A percentile compares a stretch with the other conserved stretches of the same genome.
Conservation (phyloP, 371 early-diverging fungal genomes). For the Choanephora cucurbitarum region DNA sequence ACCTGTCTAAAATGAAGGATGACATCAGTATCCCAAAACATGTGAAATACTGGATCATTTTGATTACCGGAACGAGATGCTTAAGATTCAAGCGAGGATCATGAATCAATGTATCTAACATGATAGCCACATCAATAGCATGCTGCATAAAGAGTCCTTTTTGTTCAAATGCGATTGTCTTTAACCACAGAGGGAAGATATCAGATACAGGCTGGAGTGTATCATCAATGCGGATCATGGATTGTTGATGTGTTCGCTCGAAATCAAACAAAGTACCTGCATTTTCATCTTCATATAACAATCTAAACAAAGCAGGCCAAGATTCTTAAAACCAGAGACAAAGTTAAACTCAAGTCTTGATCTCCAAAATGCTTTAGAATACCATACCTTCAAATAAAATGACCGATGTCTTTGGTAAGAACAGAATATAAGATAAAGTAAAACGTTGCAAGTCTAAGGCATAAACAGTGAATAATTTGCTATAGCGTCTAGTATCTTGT, state of each 20-base stretch:
- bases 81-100: conserved; percentile 31
- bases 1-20: too few relatives aligned
- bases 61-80: conserved; percentile 43
- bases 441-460: conserved; percentile 24
- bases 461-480: not conserved
- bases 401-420: conserved; percentile 33
- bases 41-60: too few relatives aligned
- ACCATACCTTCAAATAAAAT: conserved; percentile 25
- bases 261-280: conserved; percentile 35
- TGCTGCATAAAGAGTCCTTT: conserved; percentile 44
- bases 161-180: conserved; percentile 36
- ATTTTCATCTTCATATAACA: conserved; percentile 21
- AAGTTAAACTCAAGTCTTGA: too few relatives aligned
- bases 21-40: too few relatives aligned
- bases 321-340: conserved; percentile 22
- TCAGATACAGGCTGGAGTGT: conserved; percentile 11
- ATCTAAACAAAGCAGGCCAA: conserved; percentile 32
- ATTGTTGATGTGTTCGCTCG: conserved; percentile 20
- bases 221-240: conserved; percentile 22
- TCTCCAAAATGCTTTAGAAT: not conserved
- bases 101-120: conserved; percentile 43
- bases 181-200: conserved; percentile 43
- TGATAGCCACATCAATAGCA: conserved; percentile 45
- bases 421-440: conserved; percentile 31
- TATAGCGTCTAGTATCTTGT: too few relatives aligned